Evolutionary conservation across 2,329 filamentous ascomycete species (phyloP), one percentile per base, ranked within the genome.

Genomic region (Sphaerulina musiva): DNA sequence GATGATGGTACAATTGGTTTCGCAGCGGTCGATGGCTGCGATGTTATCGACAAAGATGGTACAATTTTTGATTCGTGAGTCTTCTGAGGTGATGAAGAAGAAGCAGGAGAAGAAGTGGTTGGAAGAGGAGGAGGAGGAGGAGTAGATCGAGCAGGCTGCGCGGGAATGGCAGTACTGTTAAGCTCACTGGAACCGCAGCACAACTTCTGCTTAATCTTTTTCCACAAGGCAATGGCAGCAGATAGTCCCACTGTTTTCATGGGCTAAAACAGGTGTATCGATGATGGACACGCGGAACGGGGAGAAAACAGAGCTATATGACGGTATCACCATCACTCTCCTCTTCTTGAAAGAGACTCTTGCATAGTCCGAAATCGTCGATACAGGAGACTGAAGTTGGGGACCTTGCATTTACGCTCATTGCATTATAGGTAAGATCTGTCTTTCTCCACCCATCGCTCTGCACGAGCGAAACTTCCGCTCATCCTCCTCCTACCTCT

Each of bases 161-260:
- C 14, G 11, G 17, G 41, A 26, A 9, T 26, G 26, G 41, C 14
- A 44, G 17, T 44, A 44, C 11, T 44, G 10, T 51, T 41, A 39
- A 42, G 32, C 32, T 31, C 14, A n/a, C 41, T 17, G 48, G 20
- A 47, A 29, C 48, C 51, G 36, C 48, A 51, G 46, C 49, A 49
- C n/a, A 56, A 34, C 20, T 36, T 56, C n/a, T 36, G 54, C 32
- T 41, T 46, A 40, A 53, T 46, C 17, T 42, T 46, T n/a, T 9
- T 31, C 54, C 54, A 53, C 14, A 49, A 23, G 12, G 34, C 45
- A 34, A 12, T 31, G 12, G 14, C 14, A 17, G 38, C 38, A 39
- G 43, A 51, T 8, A 20, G 10, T 26, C 14, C 12, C 12, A 41
- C 32, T n/a, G 42, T 43, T 39, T 32, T 42, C 48, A 46, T 51